Evolutionary conservation across 352 stramenopile species (phyloP), one percentile per base, ranked within the genome.

Genomic region (Pythium apleroticum): DNA sequence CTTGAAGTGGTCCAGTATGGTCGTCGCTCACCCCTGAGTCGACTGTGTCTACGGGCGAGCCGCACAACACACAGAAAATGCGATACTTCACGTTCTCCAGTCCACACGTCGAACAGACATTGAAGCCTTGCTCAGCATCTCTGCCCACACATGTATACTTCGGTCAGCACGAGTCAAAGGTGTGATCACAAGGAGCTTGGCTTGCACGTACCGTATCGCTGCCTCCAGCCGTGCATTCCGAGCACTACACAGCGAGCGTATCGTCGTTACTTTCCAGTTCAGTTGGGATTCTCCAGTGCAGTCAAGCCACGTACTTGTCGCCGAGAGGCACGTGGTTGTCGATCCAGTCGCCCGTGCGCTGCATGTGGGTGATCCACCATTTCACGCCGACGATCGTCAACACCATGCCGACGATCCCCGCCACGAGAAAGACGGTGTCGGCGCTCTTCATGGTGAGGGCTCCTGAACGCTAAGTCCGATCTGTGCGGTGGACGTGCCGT

Each of bases 101-200:
- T 5, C 41, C 50, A 19, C 60, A 67, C 10, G 41, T 61, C 52
- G 52, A 27, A 22, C 52, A 67, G 3, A 61, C 41, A 11, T 61
- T 56, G 60, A 60, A 67, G 9, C 41, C 49, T 15, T 67, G 22
- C 12, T 67, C 52, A 12, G 54, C 60, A 39, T 67, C 60, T 9
- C 60, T 67, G 19, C 14, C 4, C 12, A 48, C 5, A 12, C 11
- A 53, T 10, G 15, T 14, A 35, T 20, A 11, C 1, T 22, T 3
- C 6, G 8, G 22, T 53, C 24, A 20, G 22, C 46, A 20, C 7
- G n/a, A 9, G 30, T 25, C 6, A 45, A 22, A n/a, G n/a, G 30
- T 6, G 15, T 27, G 28, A 31, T 58, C 28, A 33, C 46, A 17
- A 33, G 5, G 30, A n/a, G n/a, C n/a, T n/a, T 9, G 5, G 30